A percentile compares a stretch with the other conserved stretches of the same genome.
These are phyloP conservation scores for Fusarium pseudonygamai DNA, from an alignment of 2,329 filamentous ascomycete species.

Conservation along the genomic window DNA sequence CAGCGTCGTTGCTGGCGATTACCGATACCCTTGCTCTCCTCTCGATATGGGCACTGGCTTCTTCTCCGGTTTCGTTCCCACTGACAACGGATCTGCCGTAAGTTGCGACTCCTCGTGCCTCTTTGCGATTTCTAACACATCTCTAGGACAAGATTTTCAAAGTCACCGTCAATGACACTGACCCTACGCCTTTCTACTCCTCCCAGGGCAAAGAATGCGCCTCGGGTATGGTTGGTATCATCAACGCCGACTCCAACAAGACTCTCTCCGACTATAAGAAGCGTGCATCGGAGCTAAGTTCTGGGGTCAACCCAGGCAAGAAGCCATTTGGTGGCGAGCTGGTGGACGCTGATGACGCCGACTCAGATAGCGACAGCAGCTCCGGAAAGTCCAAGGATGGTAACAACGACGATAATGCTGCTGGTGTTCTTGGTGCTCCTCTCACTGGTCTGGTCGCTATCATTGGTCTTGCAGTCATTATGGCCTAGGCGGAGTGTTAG, in stretches of 20 bases:
- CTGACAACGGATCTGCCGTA: slow-evolving; percentile 45
- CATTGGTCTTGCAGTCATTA: slow-evolving; percentile 29
- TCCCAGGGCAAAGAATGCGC: slow-evolving; percentile 51
- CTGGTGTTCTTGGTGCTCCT: slow-evolving; percentile 25
- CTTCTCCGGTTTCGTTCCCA: slow-evolving; percentile 50
- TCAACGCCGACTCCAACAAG: slow-evolving; percentile 46
- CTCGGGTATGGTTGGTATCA: slow-evolving; percentile 52
- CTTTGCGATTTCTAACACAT: slow-evolving; percentile 4
- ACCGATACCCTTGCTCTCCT: slow-evolving; percentile 49
- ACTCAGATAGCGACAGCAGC: slow-evolving; percentile 2
- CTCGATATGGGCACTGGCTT: slow-evolving; percentile 47
- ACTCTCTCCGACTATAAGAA: slow-evolving; percentile 47
- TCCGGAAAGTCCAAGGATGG: slow-evolving; percentile 17
- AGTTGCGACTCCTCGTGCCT: not conserved
- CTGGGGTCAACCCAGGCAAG: slow-evolving; percentile 41
- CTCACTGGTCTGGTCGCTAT: slow-evolving; percentile 28
- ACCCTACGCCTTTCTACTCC: slow-evolving; percentile 52
- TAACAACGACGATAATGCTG: slow-evolving; percentile 26
- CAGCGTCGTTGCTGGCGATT: slow-evolving; percentile 51
- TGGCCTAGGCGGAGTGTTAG: slow-evolving; percentile 16
- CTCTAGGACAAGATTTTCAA: slow-evolving; percentile 48
- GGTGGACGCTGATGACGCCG: slow-evolving; percentile 35
- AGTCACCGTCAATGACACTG: slow-evolving; percentile 46
- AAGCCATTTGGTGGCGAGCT: slow-evolving; percentile 45
- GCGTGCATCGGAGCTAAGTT: slow-evolving; percentile 41